phyloP scores from a whole-genome alignment of 176 grass and related monocot species.

The Elymus sibiricus region DNA sequence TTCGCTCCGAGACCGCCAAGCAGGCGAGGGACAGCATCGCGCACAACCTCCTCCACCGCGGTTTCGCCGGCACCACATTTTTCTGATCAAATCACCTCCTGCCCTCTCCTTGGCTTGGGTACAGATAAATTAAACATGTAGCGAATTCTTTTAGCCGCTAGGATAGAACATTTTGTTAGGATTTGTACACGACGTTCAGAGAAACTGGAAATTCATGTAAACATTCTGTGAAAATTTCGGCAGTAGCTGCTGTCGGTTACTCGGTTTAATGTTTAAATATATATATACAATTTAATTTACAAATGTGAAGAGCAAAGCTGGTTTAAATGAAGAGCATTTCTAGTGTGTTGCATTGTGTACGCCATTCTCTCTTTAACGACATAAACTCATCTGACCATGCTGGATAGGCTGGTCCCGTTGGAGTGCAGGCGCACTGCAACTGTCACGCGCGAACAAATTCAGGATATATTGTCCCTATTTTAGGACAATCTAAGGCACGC shows the following conservation, averaged over 20 bases:
- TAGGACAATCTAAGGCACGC: too few relatives aligned
- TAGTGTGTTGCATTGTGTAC: too few relatives aligned
- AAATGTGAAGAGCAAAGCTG: not conserved
- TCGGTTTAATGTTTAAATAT: not conserved
- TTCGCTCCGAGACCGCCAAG: conserved; percentile 50
- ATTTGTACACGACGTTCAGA: not conserved
- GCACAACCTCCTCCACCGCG: conserved; percentile 89
- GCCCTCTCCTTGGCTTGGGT: not conserved
- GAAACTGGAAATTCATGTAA: not conserved
- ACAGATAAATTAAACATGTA: conserved; percentile 25
- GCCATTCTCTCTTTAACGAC: too few relatives aligned
- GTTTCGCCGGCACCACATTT: conserved; percentile 76
- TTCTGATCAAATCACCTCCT: conserved; percentile 37
- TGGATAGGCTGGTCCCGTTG: too few relatives aligned
- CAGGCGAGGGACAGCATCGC: conserved; percentile 75
- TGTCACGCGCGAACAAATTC: too few relatives aligned
- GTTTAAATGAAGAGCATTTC: not conserved
- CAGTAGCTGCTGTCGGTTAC: not conserved
- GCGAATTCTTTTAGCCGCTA: conserved; percentile 46
- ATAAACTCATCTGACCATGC: too few relatives aligned
- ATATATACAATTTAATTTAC: conserved; percentile 12
- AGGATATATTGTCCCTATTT: too few relatives aligned
- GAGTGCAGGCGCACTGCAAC: too few relatives aligned
- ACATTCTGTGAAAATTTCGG: conserved; percentile 16
- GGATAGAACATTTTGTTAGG: conserved; percentile 63